Percentiles rank a stretch among this genome's conserved stretches.
Conservation (phyloP, 371 early-diverging fungal species). For the Mucor piriformis region DNA sequence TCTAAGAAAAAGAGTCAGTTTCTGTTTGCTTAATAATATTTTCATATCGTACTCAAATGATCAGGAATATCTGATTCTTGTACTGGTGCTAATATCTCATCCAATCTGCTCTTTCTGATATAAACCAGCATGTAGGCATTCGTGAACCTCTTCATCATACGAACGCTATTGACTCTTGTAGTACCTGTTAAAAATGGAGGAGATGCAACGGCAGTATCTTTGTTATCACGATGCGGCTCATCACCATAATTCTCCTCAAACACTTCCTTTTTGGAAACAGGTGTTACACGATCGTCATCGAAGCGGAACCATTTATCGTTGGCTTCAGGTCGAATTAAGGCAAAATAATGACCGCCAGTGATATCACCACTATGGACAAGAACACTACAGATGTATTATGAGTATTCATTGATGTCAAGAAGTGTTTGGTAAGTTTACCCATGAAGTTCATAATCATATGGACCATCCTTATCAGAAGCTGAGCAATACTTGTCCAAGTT, state of each 20-base stretch:
- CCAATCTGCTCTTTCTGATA: constrained; percentile 76
- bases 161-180: constrained; percentile 27
- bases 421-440: too few relatives aligned
- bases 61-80: constrained; percentile 74
- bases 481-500: constrained; percentile 90
- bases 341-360: constrained; percentile 98
- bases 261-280: constrained; percentile 85
- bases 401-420: too few relatives aligned
- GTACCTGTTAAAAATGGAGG: constrained; percentile 15
- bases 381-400: constrained; percentile 62
- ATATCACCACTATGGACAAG: constrained; percentile 97
- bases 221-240: constrained; percentile 43
- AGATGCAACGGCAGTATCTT: constrained; percentile 17
- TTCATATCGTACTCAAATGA: constrained; percentile 66
- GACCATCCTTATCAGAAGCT: constrained; percentile 62
- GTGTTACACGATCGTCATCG: constrained; percentile 97
- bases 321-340: constrained; percentile 80
- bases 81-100: constrained; percentile 72
- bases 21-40: neutral
- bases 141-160: constrained; percentile 75
- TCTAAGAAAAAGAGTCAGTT: constrained; percentile 37
- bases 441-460: constrained; percentile 85
- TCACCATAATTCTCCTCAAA: constrained; percentile 97
- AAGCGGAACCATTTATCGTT: constrained; percentile 92
- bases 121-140: constrained; percentile 98